Conservation (phyloP, 2,329 filamentous ascomycete species). For the Colletotrichum sp. region DNA sequence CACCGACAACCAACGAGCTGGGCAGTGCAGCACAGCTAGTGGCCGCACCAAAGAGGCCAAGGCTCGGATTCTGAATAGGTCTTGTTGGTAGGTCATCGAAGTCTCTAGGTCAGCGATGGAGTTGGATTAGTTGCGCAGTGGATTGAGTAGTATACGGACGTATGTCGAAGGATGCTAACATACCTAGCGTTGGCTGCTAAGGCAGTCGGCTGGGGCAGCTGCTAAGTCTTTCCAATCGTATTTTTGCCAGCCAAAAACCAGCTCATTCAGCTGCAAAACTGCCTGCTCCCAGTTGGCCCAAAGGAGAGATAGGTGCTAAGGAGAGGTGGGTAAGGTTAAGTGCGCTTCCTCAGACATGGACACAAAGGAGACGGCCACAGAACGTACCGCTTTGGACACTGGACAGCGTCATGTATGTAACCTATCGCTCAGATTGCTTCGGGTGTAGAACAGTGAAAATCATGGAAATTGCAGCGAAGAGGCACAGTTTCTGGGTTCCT, state of each 20-base stretch:
- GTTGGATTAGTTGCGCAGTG: background rate
- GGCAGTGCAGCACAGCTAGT: background rate
- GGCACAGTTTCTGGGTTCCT: background rate
- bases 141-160: conserved; percentile 13
- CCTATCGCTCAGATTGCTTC: background rate
- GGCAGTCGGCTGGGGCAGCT: background rate
- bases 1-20: background rate
- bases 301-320: background rate
- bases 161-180: background rate
- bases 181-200: background rate
- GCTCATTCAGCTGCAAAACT: background rate
- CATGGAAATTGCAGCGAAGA: background rate
- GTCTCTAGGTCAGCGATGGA: background rate
- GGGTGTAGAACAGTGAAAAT: background rate
- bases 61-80: background rate
- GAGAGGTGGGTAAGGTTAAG: background rate
- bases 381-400: background rate
- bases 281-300: background rate
- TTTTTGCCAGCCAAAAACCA: background rate
- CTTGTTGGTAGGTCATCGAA: background rate
- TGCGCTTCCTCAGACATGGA: background rate
- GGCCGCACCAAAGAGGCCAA: background rate
- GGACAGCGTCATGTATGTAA: background rate
- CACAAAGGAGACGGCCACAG: background rate
- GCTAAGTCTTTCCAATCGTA: background rate